Conservation (phyloP, 108 stramenopile genomes). For the Parietichytrium sp. region DNA sequence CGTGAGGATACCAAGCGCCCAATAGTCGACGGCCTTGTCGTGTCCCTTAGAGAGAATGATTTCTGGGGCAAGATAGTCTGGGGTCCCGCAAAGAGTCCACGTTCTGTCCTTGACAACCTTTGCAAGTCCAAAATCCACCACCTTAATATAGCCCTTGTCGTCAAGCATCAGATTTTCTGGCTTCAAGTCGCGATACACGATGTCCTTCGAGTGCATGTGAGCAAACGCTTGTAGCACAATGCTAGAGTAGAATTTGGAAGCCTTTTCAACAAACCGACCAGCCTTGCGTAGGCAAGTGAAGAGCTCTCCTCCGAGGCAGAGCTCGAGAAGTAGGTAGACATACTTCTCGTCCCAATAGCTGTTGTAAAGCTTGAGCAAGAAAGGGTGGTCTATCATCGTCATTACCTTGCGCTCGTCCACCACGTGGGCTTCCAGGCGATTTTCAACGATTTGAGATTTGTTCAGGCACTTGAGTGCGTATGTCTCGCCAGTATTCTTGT, state of each 20-base stretch:
- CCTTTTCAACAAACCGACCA: conserved; percentile 60
- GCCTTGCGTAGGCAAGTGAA: conserved; percentile 59
- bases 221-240: conserved; percentile 67
- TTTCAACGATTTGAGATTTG: conserved; percentile 52
- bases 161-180: conserved; percentile 72
- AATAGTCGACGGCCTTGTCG: conserved; percentile 74
- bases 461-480: conserved; percentile 40
- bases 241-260: conserved; percentile 59
- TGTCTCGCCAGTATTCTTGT: background rate
- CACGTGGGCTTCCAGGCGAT: conserved; percentile 82
- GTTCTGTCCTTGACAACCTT: conserved; percentile 66
- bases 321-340: conserved; percentile 67
- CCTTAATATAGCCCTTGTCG: conserved; percentile 63
- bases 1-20: conserved; percentile 70
- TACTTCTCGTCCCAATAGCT: conserved; percentile 59
- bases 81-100: conserved; percentile 70
- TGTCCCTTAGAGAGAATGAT: conserved; percentile 75
- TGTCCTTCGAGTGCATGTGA: conserved; percentile 65
- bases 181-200: conserved; percentile 73
- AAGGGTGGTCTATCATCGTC: conserved; percentile 63
- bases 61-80: conserved; percentile 73
- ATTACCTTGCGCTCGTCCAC: conserved; percentile 71
- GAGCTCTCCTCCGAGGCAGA: conserved; percentile 67
- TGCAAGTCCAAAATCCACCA: conserved; percentile 74
- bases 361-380: conserved; percentile 60